Evolutionary conservation across 495 filamentous ascomycete genomes (phyloP).

Genomic region (Cladorrhinum samala): DNA sequence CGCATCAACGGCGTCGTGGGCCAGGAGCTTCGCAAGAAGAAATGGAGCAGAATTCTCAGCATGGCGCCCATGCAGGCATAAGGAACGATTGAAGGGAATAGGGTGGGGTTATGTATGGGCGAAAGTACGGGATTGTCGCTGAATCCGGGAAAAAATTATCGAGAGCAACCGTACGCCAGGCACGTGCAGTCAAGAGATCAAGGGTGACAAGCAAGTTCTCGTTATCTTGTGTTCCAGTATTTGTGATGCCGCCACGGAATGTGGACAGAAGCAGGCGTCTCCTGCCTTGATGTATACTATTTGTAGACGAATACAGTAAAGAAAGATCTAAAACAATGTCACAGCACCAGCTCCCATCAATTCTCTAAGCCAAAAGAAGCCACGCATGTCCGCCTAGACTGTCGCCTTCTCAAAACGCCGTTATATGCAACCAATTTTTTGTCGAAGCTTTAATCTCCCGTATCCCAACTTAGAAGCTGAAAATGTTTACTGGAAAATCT

Average conservation of each 20-base stretch:
- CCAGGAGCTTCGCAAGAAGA: slow-evolving; percentile 74
- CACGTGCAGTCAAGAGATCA: too few species aligned
- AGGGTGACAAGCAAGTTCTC: too few species aligned
- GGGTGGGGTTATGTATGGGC: too few species aligned
- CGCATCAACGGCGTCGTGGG: slow-evolving; percentile 88
- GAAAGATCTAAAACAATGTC: neutral
- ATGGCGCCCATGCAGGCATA: slow-evolving; percentile 91
- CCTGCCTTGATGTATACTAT: slow-evolving; percentile 17
- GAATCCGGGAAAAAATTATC: too few species aligned
- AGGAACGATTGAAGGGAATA: slow-evolving; percentile 5
- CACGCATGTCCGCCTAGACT: too few species aligned
- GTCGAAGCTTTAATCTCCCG: too few species aligned
- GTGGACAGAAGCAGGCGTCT: neutral
- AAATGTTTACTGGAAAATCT: slow-evolving; percentile 73
- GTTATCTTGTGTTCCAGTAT: too few species aligned
- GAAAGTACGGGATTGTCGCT: too few species aligned
- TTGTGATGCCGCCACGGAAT: too few species aligned
- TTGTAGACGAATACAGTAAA: slow-evolving; percentile 8
- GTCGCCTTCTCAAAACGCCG: neutral
- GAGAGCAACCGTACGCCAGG: too few species aligned
- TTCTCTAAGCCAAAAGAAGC: too few species aligned
- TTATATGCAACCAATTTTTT: neutral
- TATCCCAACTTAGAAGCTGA: too few species aligned
- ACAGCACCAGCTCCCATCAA: neutral
- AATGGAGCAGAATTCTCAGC: slow-evolving; percentile 97